Percentiles rank a stretch among this genome's conserved stretches.
phyloP scores from a whole-genome alignment of 345 rosid species.

The Dovyalis caffra region DNA sequence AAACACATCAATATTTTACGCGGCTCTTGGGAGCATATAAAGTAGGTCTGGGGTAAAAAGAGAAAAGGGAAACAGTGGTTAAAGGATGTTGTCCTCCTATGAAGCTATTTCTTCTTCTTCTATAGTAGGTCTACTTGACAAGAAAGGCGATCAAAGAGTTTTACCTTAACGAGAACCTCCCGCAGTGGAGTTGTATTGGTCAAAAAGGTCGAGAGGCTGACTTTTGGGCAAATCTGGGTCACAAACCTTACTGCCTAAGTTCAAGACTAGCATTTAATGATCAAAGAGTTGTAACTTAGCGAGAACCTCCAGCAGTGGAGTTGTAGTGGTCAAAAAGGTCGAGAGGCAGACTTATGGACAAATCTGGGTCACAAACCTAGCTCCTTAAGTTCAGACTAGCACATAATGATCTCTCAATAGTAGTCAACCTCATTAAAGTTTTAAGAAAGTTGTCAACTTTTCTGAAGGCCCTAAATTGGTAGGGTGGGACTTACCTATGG shows the following conservation, averaged over 20 bases:
- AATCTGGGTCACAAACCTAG: not conserved
- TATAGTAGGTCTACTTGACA: not conserved
- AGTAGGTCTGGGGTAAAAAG: not conserved
- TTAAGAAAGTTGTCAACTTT: too few relatives aligned
- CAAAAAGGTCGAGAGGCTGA: not conserved
- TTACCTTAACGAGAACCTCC: not conserved
- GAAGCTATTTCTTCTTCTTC: not conserved
- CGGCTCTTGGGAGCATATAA: not conserved
- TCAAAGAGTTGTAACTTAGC: not conserved
- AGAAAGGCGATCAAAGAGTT: not conserved
- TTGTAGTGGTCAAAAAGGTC: not conserved
- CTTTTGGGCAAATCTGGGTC: not conserved
- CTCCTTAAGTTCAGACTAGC: too few relatives aligned
- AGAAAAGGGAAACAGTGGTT: not conserved
- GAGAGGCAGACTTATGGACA: not conserved
- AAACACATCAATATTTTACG: not conserved
- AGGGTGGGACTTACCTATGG: too few relatives aligned
- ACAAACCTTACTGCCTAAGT: too few relatives aligned
- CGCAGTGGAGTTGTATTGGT: not conserved
- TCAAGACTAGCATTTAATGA: too few relatives aligned
- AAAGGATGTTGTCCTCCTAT: not conserved
- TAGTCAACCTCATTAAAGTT: too few relatives aligned
- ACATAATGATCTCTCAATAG: too few relatives aligned
- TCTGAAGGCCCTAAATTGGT: too few relatives aligned
- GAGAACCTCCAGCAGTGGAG: conserved; percentile 1